A percentile compares a stretch with the other conserved stretches of the same genome.
phyloP scores from a whole-genome alignment of 1,284 basidiomycete genomes.

The Coniferiporia sulphurascens region DNA sequence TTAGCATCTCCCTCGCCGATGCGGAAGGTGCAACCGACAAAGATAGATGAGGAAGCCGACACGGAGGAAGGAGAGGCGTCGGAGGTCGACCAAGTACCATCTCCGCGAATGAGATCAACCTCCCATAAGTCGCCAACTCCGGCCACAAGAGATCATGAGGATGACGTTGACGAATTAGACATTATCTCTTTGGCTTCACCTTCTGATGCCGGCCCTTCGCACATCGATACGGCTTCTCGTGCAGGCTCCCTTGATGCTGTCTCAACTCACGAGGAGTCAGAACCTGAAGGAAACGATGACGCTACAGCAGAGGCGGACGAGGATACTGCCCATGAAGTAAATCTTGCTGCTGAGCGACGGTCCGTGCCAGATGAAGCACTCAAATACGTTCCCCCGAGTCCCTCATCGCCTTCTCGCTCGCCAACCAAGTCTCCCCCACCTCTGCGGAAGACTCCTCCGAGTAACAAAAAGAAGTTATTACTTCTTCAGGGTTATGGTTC shows the following conservation, averaged over 20 bases:
- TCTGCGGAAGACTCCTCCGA: background rate
- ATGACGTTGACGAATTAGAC: slow-evolving; percentile 11
- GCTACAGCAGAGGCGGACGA: background rate
- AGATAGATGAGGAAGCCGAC: background rate
- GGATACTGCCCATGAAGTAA: background rate
- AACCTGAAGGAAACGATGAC: background rate
- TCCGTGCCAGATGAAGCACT: background rate
- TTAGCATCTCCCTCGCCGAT: background rate
- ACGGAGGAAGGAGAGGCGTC: background rate
- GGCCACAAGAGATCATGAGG: background rate
- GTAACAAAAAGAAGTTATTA: background rate
- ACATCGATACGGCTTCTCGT: background rate
- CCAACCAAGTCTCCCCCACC: slow-evolving; percentile 2
- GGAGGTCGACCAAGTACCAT: background rate
- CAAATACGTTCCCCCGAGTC: slow-evolving; percentile 8
- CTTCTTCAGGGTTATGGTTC: background rate
- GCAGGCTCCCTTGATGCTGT: background rate
- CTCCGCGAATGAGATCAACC: background rate
- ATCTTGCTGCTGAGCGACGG: background rate
- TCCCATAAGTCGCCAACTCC: background rate
- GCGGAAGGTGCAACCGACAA: background rate
- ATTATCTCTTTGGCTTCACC: slow-evolving; percentile 10
- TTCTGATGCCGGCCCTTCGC: background rate
- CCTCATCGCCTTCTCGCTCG: slow-evolving; percentile 7
- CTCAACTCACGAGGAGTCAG: background rate